Evolutionary conservation across 192 early-diverging fungal species (phyloP).

Genomic region (Lunasporangiospora selenospora): DNA sequence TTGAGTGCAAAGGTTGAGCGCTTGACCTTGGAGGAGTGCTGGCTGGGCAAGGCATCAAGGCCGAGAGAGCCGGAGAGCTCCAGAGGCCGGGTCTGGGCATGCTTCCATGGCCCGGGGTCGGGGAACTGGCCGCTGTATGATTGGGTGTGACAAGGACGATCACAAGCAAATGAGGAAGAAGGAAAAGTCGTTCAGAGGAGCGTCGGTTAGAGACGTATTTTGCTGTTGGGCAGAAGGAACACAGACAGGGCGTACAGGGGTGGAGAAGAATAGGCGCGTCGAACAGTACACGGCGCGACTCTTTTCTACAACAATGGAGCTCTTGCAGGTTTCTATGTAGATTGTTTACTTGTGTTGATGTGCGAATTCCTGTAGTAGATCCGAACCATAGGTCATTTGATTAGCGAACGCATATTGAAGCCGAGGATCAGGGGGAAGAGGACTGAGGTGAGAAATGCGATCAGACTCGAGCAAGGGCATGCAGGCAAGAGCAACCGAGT

Average conservation of each 20-base stretch:
- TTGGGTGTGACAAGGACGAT: background rate
- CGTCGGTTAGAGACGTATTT: too few relatives aligned
- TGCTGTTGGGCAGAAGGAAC: too few relatives aligned
- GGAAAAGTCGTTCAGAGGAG: background rate
- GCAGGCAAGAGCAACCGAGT: too few relatives aligned
- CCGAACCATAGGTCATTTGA: background rate
- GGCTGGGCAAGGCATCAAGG: slow-evolving; percentile 71
- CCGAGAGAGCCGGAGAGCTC: slow-evolving; percentile 65
- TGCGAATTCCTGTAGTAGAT: slow-evolving; percentile 53
- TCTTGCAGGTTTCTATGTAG: too few relatives aligned
- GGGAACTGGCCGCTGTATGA: slow-evolving; percentile 59
- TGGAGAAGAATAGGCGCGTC: background rate
- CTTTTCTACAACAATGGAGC: background rate
- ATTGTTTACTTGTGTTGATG: slow-evolving; percentile 59
- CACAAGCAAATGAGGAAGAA: background rate
- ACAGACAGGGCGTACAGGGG: too few relatives aligned
- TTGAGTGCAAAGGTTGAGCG: slow-evolving; percentile 84
- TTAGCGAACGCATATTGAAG: too few relatives aligned
- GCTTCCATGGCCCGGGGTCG: slow-evolving; percentile 85
- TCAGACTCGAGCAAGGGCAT: too few relatives aligned
- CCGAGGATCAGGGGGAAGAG: too few relatives aligned
- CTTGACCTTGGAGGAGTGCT: slow-evolving; percentile 69
- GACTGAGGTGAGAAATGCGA: too few relatives aligned
- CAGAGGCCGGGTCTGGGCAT: slow-evolving; percentile 61
- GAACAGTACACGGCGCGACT: background rate